These are phyloP conservation scores for Esteya vermicola DNA, from an alignment of 2,329 filamentous ascomycete genomes.

Conservation along the genomic window DNA sequence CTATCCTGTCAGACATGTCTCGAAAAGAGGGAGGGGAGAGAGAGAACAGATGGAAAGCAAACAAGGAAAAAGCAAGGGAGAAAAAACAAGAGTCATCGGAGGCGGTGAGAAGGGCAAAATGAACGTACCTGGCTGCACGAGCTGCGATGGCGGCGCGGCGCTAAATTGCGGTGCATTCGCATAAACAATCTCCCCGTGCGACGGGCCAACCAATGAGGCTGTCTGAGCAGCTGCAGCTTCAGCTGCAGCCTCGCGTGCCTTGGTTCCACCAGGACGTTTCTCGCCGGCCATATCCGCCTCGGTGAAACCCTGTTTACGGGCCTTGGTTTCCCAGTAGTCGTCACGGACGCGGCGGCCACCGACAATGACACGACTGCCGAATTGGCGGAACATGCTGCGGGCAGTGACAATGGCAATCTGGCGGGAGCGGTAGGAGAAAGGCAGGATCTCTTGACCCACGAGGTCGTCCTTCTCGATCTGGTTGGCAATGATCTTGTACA, in stretches of 20 bases:
- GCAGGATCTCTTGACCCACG: constrained; percentile 85
- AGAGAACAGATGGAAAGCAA: too few relatives aligned
- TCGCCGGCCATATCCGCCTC: constrained; percentile 92
- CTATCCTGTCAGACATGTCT: constrained; percentile 24
- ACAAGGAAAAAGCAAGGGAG: too few relatives aligned
- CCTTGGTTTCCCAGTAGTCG: constrained; percentile 98
- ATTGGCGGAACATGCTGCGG: constrained; percentile 96
- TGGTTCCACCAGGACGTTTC: constrained; percentile 84
- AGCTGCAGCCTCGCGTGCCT: constrained; percentile 69
- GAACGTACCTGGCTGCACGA: constrained; percentile 55
- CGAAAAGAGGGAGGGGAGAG: neutral
- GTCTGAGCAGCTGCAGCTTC: constrained; percentile 47
- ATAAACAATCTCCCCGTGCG: constrained; percentile 80
- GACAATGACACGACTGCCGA: constrained; percentile 84
- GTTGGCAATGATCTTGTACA: constrained; percentile 95
- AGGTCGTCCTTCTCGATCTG: constrained; percentile 94
- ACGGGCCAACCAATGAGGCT: constrained; percentile 46
- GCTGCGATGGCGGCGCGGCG: constrained; percentile 46
- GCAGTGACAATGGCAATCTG: constrained; percentile 98
- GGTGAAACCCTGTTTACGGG: constrained; percentile 92
- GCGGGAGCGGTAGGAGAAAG: constrained; percentile 94
- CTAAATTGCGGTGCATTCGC: constrained; percentile 59
- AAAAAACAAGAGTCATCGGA: too few relatives aligned
- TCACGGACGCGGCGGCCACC: constrained; percentile 85
- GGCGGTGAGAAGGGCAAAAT: too few relatives aligned